Conservation (phyloP, 1,139 yeast genomes). For the Maudiozyma humilis region DNA sequence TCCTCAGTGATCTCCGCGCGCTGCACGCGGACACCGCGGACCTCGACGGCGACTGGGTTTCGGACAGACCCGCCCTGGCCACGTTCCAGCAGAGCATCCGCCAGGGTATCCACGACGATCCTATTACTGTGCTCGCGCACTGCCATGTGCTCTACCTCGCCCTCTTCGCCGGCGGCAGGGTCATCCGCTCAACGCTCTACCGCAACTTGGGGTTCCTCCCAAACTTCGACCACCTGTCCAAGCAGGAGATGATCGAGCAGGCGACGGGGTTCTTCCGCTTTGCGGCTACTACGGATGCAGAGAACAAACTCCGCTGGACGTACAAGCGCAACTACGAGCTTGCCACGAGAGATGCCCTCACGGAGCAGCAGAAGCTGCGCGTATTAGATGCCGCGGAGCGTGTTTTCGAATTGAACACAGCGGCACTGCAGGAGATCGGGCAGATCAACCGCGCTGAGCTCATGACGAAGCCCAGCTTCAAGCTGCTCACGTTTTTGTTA, state of each 20-base stretch:
- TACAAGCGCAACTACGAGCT: slow-evolving; percentile 75
- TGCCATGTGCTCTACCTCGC: slow-evolving; percentile 82
- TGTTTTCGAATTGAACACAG: slow-evolving; percentile 56
- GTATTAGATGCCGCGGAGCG: slow-evolving; percentile 61
- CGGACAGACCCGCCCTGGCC: slow-evolving; percentile 45
- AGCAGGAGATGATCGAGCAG: slow-evolving; percentile 42
- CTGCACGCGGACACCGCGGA: slow-evolving; percentile 27
- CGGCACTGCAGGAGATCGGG: slow-evolving; percentile 59
- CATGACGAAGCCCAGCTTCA: slow-evolving; percentile 49
- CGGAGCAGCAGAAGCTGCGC: slow-evolving; percentile 62
- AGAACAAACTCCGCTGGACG: slow-evolving; percentile 50
- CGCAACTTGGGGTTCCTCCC: slow-evolving; percentile 71
- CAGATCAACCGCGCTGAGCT: slow-evolving; percentile 50
- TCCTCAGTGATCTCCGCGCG: slow-evolving; percentile 57
- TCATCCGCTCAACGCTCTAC: slow-evolving; percentile 59
- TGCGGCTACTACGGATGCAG: slow-evolving; percentile 63
- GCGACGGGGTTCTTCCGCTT: slow-evolving; percentile 73
- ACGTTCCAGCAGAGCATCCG: slow-evolving; percentile 55
- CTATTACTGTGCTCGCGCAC: slow-evolving; percentile 70
- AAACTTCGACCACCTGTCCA: slow-evolving; percentile 52
- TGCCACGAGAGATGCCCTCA: slow-evolving; percentile 56
- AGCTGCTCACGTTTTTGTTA: slow-evolving; percentile 34
- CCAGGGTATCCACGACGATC: slow-evolving; percentile 48
- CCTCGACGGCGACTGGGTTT: slow-evolving; percentile 7
- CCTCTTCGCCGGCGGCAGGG: slow-evolving; percentile 77